A percentile compares a stretch with the other conserved stretches of the same genome.
phyloP scores from a whole-genome alignment of 495 filamentous ascomycete genomes.

The Polyplosphaeria fusca region DNA sequence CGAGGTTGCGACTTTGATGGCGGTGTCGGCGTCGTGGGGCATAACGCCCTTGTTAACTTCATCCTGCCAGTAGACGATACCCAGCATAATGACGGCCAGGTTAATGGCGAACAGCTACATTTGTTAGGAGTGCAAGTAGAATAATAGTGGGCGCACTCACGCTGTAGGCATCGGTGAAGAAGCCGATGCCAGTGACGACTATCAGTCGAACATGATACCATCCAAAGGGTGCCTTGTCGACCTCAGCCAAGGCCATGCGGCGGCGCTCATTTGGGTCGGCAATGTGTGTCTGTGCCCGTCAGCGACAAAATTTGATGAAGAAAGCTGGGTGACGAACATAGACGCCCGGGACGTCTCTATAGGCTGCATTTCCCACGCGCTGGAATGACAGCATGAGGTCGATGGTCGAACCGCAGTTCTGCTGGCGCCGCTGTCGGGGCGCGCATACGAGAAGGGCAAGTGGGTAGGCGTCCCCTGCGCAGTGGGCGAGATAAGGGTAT shows the following conservation, averaged over 20 bases:
- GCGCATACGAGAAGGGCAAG: slow-evolving; percentile 6
- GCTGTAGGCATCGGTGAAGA: slow-evolving; percentile 80
- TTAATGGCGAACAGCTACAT: slow-evolving; percentile 67
- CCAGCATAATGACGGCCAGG: slow-evolving; percentile 56
- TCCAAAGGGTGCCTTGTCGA: slow-evolving; percentile 76
- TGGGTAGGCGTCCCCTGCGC: not conserved
- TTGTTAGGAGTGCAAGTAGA: not conserved
- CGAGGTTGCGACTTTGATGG: slow-evolving; percentile 83
- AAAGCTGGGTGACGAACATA: slow-evolving; percentile 7
- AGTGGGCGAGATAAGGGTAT: not conserved
- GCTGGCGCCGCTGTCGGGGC: not conserved
- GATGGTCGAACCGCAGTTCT: not conserved
- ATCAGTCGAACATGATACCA: slow-evolving; percentile 74
- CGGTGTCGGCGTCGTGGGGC: slow-evolving; percentile 63
- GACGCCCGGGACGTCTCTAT: slow-evolving; percentile 31
- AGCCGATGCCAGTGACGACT: slow-evolving; percentile 74
- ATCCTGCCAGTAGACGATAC: slow-evolving; percentile 69
- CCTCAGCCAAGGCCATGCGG: slow-evolving; percentile 69
- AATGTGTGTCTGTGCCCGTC: slow-evolving; percentile 50
- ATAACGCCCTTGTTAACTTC: slow-evolving; percentile 44
- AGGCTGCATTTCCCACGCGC: slow-evolving; percentile 27
- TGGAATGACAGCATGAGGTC: slow-evolving; percentile 25
- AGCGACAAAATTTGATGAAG: not conserved
- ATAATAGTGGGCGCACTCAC: slow-evolving; percentile 42
- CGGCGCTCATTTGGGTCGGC: slow-evolving; percentile 70